A percentile compares a stretch with the other conserved stretches of the same genome.
Conservation (phyloP, 441 rosid species). For the Arabidopsis lyrata region DNA sequence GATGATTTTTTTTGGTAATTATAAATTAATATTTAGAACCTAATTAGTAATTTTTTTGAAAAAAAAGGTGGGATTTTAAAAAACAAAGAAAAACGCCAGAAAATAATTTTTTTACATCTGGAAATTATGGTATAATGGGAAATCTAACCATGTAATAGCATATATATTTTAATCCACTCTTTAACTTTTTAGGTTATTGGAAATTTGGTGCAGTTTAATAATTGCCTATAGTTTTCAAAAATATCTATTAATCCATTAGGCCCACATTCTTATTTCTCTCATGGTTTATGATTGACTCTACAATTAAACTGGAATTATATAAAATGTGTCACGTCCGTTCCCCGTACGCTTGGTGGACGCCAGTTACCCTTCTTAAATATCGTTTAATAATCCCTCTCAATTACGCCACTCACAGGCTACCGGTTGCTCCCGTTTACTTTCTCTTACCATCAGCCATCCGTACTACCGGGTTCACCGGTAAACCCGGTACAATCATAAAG, state of each 20-base stretch:
- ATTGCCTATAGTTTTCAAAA: background rate
- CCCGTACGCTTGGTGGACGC: constrained; percentile 59
- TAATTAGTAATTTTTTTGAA: background rate
- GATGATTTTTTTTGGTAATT: no score
- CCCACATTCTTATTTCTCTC: constrained; percentile 35
- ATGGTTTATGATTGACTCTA: constrained; percentile 51
- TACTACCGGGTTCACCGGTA: constrained; percentile 50
- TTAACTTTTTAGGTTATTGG: constrained; percentile 5
- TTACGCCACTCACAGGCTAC: constrained; percentile 47
- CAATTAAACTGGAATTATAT: constrained; percentile 53
- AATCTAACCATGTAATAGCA: background rate
- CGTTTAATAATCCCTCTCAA: constrained; percentile 47
- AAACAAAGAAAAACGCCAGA: background rate
- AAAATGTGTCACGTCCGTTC: constrained; percentile 54
- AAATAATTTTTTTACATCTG: background rate
- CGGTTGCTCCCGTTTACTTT: constrained; percentile 48
- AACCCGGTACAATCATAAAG: constrained; percentile 17
- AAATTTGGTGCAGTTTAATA: constrained; percentile 25
- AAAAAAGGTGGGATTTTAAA: background rate
- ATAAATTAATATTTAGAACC: background rate
- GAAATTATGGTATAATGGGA: background rate
- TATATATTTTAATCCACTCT: constrained; percentile 1
- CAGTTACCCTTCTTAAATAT: constrained; percentile 46
- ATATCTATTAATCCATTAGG: background rate
- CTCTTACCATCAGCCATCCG: constrained; percentile 28